Conservation (phyloP, 805 yeast genomes). For the Cyberlindnera euphorbiae region DNA sequence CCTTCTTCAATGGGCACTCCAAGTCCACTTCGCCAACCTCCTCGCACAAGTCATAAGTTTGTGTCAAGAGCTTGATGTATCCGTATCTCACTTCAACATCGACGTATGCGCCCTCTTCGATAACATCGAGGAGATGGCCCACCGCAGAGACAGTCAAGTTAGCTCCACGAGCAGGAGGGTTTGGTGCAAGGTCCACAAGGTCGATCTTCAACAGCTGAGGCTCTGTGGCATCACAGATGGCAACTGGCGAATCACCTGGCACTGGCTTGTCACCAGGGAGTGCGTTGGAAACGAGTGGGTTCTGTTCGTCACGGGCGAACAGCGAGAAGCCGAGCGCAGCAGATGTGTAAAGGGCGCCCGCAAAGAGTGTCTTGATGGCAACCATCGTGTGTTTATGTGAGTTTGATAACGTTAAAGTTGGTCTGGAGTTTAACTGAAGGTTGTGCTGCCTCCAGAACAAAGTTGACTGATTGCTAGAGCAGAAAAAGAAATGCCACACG, state of each 20-base stretch:
- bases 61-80: constrained; percentile 79
- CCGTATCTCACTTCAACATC: constrained; percentile 93
- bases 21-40: constrained; percentile 77
- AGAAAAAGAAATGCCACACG: no score
- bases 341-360: constrained; percentile 6
- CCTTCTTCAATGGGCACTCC: constrained; percentile 76
- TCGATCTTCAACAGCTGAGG: constrained; percentile 62
- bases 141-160: constrained; percentile 75
- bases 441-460: no score
- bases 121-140: constrained; percentile 51
- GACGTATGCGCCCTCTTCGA: constrained; percentile 87
- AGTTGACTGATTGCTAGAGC: no score
- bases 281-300: constrained; percentile 12
- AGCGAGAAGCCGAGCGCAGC: constrained; percentile 11
- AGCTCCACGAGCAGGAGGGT: constrained; percentile 85
- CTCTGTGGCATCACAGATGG: constrained; percentile 63
- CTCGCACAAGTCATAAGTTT: constrained; percentile 92
- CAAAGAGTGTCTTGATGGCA: constrained; percentile 9
- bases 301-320: constrained; percentile 19
- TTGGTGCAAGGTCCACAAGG: constrained; percentile 62
- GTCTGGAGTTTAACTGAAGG: not conserved
- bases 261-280: constrained; percentile 55
- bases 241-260: constrained; percentile 87
- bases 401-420: not conserved
- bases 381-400: constrained; percentile 7